Conservation (phyloP, 345 rosid species). For the Eutrema heterophyllum region DNA sequence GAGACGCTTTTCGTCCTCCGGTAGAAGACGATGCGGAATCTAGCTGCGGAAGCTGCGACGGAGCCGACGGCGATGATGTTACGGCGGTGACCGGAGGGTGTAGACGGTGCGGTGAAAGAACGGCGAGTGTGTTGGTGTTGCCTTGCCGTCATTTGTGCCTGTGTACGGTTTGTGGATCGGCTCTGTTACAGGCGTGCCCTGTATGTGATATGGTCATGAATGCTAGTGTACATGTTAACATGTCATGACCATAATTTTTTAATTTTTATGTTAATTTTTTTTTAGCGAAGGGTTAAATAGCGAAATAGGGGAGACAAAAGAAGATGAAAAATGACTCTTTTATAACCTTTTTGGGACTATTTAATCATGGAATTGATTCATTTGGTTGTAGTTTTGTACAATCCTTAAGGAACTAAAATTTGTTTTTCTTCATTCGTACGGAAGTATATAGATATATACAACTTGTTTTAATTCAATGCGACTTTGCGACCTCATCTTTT, state of each 20-base stretch:
- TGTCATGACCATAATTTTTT: conserved; percentile 27
- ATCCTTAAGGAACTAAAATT: background rate
- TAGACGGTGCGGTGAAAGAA: conserved; percentile 56
- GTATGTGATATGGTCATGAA: conserved; percentile 46
- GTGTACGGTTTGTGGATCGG: conserved; percentile 65
- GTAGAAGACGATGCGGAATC: conserved; percentile 58
- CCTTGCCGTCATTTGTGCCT: conserved; percentile 90
- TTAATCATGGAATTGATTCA: background rate
- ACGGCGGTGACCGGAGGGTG: conserved; percentile 29
- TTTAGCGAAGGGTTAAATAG: conserved; percentile 31
- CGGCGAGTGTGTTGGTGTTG: conserved; percentile 64
- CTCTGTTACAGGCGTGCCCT: conserved; percentile 41
- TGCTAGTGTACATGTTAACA: conserved; percentile 68
- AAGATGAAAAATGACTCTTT: background rate
- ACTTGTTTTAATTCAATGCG: background rate
- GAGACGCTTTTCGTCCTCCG: conserved; percentile 33
- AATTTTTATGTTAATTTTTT: background rate
- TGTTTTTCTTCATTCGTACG: background rate
- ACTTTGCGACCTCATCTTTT: background rate
- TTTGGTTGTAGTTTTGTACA: background rate
- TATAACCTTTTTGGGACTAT: background rate
- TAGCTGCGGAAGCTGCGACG: conserved; percentile 54
- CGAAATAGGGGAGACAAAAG: conserved; percentile 36
- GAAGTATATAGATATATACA: background rate
- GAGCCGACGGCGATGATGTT: conserved; percentile 13